phyloP scores from a whole-genome alignment of 2,329 filamentous ascomycete genomes.

The Cucurbitaria berberidis region DNA sequence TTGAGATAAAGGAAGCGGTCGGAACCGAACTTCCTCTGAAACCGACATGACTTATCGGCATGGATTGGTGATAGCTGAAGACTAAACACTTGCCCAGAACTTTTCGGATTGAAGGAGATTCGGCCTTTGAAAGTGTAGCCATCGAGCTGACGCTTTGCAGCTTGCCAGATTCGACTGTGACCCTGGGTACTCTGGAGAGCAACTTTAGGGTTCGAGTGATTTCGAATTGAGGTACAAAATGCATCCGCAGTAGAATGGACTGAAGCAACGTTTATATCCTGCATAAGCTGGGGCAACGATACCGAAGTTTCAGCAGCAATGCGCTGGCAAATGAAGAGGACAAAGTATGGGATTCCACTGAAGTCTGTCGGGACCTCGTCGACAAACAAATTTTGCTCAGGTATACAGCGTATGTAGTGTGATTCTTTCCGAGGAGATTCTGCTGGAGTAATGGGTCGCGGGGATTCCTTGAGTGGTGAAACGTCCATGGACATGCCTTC shows the following conservation, averaged over 20 bases:
- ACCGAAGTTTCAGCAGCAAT: constrained; percentile 26
- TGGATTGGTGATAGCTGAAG: constrained; percentile 34
- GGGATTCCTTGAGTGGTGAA: background rate
- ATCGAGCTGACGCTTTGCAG: constrained; percentile 27
- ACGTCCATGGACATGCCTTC: background rate
- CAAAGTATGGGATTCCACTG: constrained; percentile 34
- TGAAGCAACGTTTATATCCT: constrained; percentile 8
- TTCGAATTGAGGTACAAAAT: constrained; percentile 30
- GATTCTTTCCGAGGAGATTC: constrained; percentile 23
- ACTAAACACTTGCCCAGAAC: constrained; percentile 28
- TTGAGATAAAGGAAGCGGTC: constrained; percentile 53
- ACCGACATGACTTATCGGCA: constrained; percentile 41
- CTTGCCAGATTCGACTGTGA: constrained; percentile 32
- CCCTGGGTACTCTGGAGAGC: constrained; percentile 7
- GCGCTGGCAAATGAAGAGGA: constrained; percentile 43
- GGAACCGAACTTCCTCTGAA: constrained; percentile 47
- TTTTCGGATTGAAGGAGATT: constrained; percentile 24
- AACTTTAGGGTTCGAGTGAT: background rate
- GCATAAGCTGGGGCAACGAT: constrained; percentile 20
- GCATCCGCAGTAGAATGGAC: constrained; percentile 14
- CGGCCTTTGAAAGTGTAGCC: constrained; percentile 45
- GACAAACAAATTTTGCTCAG: constrained; percentile 38
- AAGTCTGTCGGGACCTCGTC: constrained; percentile 15
- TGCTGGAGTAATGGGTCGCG: background rate
- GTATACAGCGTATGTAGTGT: constrained; percentile 38